Conservation (phyloP, 2,329 filamentous ascomycete species). For the Hymenotorrendiella dingleyae region DNA sequence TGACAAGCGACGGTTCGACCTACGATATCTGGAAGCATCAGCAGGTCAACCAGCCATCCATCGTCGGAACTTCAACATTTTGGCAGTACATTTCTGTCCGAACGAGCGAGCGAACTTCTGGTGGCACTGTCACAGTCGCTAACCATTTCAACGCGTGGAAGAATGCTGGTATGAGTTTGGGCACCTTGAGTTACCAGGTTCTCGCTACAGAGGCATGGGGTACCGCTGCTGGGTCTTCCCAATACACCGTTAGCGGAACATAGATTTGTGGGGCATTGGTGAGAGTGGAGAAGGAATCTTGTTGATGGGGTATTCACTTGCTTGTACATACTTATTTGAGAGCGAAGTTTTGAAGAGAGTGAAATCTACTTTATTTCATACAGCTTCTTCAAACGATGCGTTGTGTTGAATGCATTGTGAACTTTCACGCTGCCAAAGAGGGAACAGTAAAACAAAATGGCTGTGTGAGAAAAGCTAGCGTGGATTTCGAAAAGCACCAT, state of each 20-base stretch:
- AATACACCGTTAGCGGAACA: conserved; percentile 2
- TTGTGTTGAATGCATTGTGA: no score
- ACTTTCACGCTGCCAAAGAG: no score
- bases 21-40: conserved; percentile 40
- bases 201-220: conserved; percentile 46
- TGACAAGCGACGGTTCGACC: conserved; percentile 45
- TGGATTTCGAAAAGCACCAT: no score
- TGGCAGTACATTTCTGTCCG: conserved; percentile 50
- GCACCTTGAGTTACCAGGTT: conserved; percentile 44
- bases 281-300: no score
- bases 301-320: no score
- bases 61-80: conserved; percentile 35
- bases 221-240: background rate
- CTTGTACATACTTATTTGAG: no score
- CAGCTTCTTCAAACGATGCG: no score
- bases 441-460: no score
- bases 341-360: no score
- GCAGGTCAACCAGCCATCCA: conserved; percentile 36
- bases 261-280: no score
- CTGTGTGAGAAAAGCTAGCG: no score
- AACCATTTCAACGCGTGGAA: conserved; percentile 50
- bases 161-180: conserved; percentile 41
- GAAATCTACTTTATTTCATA: no score
- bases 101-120: conserved; percentile 38
- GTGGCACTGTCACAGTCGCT: conserved; percentile 42